These are phyloP conservation scores for Aspergillus sclerotiicarbonarius DNA, from an alignment of 495 filamentous ascomycete genomes.

Conservation along the genomic window DNA sequence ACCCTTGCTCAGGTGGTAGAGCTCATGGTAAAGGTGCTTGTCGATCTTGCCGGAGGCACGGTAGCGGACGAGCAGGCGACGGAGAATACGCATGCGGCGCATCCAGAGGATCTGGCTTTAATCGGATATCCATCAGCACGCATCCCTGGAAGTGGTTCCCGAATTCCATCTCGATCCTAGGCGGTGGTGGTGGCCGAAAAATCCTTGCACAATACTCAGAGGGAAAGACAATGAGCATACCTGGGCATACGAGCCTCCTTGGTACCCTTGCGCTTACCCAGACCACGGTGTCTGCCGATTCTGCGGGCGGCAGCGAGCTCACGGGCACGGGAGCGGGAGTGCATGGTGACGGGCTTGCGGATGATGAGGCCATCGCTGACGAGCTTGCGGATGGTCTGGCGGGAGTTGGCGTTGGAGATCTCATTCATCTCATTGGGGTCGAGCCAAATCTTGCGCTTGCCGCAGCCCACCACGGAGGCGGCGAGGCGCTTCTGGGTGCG, in stretches of 20 bases:
- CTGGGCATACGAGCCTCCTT: conserved; percentile 98
- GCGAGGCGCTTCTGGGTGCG: conserved; percentile 99
- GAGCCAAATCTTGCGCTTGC: conserved; percentile 99
- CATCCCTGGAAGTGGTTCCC: neutral
- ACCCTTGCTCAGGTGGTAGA: conserved; percentile 99
- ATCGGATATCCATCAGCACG: conserved; percentile 18
- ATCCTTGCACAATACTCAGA: conserved; percentile 5
- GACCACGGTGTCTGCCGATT: conserved; percentile 93
- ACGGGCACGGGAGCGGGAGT: conserved; percentile 93
- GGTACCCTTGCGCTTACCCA: conserved; percentile 99
- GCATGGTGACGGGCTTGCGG: conserved; percentile 99
- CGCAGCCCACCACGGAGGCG: conserved; percentile 94
- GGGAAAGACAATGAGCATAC: conserved; percentile 51
- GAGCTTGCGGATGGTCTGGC: conserved; percentile 99
- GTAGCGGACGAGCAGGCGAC: conserved; percentile 98
- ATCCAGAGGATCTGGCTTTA: conserved; percentile 95
- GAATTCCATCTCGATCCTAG: neutral
- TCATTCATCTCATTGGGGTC: conserved; percentile 99
- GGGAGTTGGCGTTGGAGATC: conserved; percentile 99
- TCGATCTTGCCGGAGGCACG: conserved; percentile 99
- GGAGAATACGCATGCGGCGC: conserved; percentile 98
- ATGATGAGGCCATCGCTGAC: conserved; percentile 99
- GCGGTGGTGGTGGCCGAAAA: neutral
- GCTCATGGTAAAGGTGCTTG: conserved; percentile 99
- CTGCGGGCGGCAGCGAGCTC: conserved; percentile 85